A percentile compares a stretch with the other conserved stretches of the same genome.
phyloP scores from a whole-genome alignment of 805 yeast species.

The Saccharomycopsis schoenii region DNA sequence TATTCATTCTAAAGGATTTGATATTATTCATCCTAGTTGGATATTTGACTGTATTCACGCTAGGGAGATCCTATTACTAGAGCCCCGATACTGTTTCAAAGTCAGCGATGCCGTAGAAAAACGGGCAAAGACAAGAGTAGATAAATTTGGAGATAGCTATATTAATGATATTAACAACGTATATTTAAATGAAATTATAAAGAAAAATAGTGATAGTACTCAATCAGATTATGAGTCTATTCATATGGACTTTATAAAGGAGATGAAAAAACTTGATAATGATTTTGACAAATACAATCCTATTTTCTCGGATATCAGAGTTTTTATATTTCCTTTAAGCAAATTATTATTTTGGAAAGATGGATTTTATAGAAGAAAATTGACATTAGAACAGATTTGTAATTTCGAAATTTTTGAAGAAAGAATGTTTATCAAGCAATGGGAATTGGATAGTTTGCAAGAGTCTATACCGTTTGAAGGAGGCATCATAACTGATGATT shows the following conservation, averaged over 20 bases:
- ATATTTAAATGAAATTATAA: background rate
- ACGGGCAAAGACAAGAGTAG: conserved; percentile 32
- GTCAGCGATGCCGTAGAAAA: conserved; percentile 27
- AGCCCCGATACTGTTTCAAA: conserved; percentile 46
- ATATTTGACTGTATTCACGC: conserved; percentile 50
- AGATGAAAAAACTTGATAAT: background rate
- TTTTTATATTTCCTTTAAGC: background rate
- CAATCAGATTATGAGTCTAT: background rate
- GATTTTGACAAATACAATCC: background rate
- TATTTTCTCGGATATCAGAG: background rate
- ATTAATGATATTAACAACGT: conserved; percentile 17
- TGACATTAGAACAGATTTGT: background rate
- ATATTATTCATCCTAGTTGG: conserved; percentile 64
- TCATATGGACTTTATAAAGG: background rate
- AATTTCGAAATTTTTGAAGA: background rate
- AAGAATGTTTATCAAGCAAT: background rate
- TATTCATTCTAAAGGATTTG: conserved; percentile 39
- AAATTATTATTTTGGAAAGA: background rate
- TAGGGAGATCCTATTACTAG: conserved; percentile 38
- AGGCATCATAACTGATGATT: conserved; percentile 28
- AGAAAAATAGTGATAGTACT: background rate
- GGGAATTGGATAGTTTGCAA: background rate
- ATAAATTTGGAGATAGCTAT: conserved; percentile 56
- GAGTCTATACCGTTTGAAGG: conserved; percentile 25
- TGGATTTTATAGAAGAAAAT: background rate